phyloP scores from a whole-genome alignment of 306 rosid species.

The Cicer chorassanicum region DNA sequence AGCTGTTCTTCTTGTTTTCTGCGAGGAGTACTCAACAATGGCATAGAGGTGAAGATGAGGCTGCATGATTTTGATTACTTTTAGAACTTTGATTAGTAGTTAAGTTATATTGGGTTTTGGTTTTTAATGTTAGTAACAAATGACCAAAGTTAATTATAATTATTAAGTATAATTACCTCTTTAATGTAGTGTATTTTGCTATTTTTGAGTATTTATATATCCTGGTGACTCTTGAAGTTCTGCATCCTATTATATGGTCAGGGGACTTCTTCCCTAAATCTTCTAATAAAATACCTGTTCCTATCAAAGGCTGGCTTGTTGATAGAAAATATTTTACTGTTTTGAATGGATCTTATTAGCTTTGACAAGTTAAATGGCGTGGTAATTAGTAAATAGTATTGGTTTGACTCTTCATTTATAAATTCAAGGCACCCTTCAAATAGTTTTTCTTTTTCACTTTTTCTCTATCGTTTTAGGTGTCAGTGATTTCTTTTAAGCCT shows the following conservation, averaged over 20 bases:
- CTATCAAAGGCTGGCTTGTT: not conserved
- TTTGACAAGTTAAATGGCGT: not conserved
- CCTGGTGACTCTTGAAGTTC: not conserved
- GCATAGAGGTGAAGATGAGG: too few species aligned
- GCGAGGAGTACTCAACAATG: too few species aligned
- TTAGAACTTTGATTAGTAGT: too few species aligned
- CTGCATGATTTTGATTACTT: too few species aligned
- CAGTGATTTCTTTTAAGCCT: constrained; percentile 15
- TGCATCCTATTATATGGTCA: not conserved
- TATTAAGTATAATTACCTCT: too few species aligned
- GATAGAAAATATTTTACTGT: not conserved
- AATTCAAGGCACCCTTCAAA: not conserved
- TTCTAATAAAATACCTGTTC: not conserved
- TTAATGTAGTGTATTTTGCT: too few species aligned
- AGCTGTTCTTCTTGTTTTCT: too few species aligned
- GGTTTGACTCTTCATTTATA: not conserved
- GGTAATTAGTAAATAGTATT: constrained; percentile 4
- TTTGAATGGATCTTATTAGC: constrained; percentile 16
- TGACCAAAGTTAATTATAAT: too few species aligned
- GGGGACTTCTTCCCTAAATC: not conserved
- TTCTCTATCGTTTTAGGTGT: constrained; percentile 9
- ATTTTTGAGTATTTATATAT: too few species aligned
- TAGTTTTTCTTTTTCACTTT: not conserved
- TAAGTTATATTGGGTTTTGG: too few species aligned
- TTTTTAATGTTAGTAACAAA: too few species aligned